Percentiles rank a stretch among this genome's conserved stretches.
phyloP scores from a whole-genome alignment of 148 eudicot genomes.

The Talinum fruticosum region DNA sequence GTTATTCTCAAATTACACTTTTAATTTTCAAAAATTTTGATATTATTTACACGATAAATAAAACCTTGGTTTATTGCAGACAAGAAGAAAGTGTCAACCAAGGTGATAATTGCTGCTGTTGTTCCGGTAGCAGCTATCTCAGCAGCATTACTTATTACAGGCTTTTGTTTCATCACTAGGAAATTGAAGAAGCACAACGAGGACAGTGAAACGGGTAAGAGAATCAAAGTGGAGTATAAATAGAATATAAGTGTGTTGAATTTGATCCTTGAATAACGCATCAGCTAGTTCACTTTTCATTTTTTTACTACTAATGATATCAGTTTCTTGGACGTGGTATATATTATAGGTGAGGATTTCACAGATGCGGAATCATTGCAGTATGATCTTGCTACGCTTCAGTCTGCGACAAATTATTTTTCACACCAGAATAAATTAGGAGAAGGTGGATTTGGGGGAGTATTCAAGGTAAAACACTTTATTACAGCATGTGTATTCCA shows the following conservation, averaged over 20 bases:
- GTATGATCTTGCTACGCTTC: conserved; percentile 15
- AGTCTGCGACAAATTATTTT: conserved; percentile 28
- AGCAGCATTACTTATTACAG: neutral
- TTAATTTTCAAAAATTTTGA: too few relatives aligned
- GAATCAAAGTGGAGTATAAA: neutral
- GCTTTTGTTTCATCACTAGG: neutral
- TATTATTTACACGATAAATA: too few relatives aligned
- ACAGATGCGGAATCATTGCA: conserved; percentile 22
- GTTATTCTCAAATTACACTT: too few relatives aligned
- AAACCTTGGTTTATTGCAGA: too few relatives aligned
- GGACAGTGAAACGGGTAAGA: neutral
- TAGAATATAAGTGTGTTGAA: too few relatives aligned
- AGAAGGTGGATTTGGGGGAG: conserved; percentile 23
- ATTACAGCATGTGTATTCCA: too few relatives aligned
- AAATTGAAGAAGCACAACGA: neutral
- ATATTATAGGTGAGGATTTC: neutral
- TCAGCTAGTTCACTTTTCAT: too few relatives aligned
- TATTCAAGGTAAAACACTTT: conserved; percentile 25
- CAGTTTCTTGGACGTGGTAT: too few relatives aligned
- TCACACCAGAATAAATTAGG: conserved; percentile 28
- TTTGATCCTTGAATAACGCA: too few relatives aligned
- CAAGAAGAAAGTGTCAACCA: too few relatives aligned
- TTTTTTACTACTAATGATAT: too few relatives aligned
- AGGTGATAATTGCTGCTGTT: neutral
- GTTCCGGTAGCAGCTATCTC: neutral